A percentile compares a stretch with the other conserved stretches of the same genome.
These are phyloP conservation scores for Fusarium chuoi DNA, from an alignment of 2,329 filamentous ascomycete species.

Conservation along the genomic window DNA sequence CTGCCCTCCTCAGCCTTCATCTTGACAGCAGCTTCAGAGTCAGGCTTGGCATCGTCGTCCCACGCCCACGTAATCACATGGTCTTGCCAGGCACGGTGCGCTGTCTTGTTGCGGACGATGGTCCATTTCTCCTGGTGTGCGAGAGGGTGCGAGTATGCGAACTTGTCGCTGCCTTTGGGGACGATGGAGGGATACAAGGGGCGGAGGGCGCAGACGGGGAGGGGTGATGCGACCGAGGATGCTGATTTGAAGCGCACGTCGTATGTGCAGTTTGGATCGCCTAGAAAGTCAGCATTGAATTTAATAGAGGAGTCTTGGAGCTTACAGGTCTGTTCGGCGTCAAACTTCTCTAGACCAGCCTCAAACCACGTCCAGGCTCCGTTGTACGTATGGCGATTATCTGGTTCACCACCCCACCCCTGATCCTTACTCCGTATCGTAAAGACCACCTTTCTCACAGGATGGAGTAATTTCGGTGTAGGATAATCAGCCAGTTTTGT, in stretches of 20 bases:
- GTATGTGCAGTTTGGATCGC: slow-evolving; percentile 45
- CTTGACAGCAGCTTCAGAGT: slow-evolving; percentile 52
- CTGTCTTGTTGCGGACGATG: slow-evolving; percentile 61
- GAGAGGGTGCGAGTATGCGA: slow-evolving; percentile 53
- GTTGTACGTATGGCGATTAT: slow-evolving; percentile 53
- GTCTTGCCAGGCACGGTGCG: slow-evolving; percentile 47
- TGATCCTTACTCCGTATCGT: slow-evolving; percentile 67
- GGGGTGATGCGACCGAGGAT: slow-evolving; percentile 30
- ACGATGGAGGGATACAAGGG: slow-evolving; percentile 49
- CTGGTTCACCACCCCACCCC: slow-evolving; percentile 59
- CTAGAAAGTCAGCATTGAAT: slow-evolving; percentile 25
- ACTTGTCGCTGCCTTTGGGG: slow-evolving; percentile 31
- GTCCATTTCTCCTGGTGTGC: slow-evolving; percentile 49
- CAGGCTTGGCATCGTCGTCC: slow-evolving; percentile 58
- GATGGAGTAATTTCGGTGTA: slow-evolving; percentile 55
- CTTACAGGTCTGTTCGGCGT: slow-evolving; percentile 50
- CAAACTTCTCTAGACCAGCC: slow-evolving; percentile 67
- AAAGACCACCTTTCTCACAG: slow-evolving; percentile 71
- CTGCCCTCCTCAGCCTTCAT: slow-evolving; percentile 57
- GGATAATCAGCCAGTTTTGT: slow-evolving; percentile 51
- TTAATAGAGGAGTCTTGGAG: rapidly evolving
- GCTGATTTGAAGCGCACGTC: slow-evolving; percentile 43
- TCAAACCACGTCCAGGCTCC: slow-evolving; percentile 72
- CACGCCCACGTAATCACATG: slow-evolving; percentile 66
- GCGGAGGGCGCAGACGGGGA: slow-evolving; percentile 51